These are phyloP conservation scores for Pleodorina starrii DNA, from an alignment of 139 green algal genomes.

Conservation along the genomic window DNA sequence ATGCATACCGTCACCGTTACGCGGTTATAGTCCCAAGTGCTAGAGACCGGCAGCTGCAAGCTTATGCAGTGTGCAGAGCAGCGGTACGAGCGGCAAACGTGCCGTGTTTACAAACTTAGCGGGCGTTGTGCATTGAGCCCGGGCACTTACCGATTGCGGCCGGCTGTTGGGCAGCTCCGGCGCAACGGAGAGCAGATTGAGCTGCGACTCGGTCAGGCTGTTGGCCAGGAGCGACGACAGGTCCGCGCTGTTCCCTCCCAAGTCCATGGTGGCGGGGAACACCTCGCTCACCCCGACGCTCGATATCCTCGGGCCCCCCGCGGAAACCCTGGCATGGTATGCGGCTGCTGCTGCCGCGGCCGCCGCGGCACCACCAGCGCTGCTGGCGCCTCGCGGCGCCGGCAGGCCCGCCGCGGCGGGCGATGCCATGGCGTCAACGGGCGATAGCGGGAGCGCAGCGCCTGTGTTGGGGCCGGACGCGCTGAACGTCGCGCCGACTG, in stretches of 20 bases:
- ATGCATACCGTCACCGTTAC: no score
- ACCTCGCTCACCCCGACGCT: background rate
- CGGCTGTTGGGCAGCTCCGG: conserved; percentile 39
- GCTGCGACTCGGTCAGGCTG: conserved; percentile 16
- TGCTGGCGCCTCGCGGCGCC: background rate
- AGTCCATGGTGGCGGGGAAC: background rate
- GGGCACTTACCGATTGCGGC: no score
- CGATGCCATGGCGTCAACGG: background rate
- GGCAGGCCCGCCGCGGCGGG: background rate
- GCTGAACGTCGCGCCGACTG: background rate
- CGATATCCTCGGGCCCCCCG: background rate
- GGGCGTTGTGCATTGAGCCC: no score
- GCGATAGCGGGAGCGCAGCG: background rate
- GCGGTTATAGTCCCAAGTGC: no score
- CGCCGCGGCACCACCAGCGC: background rate
- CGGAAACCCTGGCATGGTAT: no score
- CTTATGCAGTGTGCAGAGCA: background rate
- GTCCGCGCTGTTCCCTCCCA: background rate
- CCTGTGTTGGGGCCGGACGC: background rate
- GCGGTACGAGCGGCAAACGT: no score
- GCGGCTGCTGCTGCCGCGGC: no score
- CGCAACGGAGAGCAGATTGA: conserved; percentile 17
- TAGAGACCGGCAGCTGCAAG: no score
- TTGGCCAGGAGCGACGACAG: background rate
- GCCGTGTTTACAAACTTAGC: no score